Base-by-base conservation (phyloP, 441 rosid species). In the Adansonia grandidieri region DNA sequence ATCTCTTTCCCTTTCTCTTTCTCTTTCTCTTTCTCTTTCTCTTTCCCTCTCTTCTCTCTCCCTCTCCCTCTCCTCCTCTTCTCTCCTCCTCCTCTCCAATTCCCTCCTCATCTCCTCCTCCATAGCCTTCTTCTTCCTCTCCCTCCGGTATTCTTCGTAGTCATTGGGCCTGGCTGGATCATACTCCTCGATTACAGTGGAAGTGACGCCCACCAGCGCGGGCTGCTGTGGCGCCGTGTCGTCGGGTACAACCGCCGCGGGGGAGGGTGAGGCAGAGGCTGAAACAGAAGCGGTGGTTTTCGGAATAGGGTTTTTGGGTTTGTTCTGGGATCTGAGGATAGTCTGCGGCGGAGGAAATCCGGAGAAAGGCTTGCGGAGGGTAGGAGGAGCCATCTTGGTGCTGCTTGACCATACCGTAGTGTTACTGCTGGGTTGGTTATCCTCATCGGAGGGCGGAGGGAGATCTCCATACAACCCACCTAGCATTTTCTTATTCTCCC, bases 391-490 rank as follows among this genome's bases (percentile, higher is more conserved):
- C 91, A 94, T 93, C 78, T 93, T 89, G 48, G 94, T 83, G 81
- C 86, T 89, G 84, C 88, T 87, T 10, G 99, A 94, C 99, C 98
- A 96, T 22, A 90, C 96, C 65, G 90, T 81, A 45, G 98, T 58
- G 80, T 92, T 84, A 51, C 83, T 79, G 40, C 83, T 80, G 48
- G 97, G 82, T 66, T 94, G 93, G 48, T 62, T 75, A 15, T 92
- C 93, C 42, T 93, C 98, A 69, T 92, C 98, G 9, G 98, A 89
- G 9, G 99, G 98, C 17, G 99, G 99, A 73, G 99, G 98, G 9
- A 96, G 97, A 73, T 94, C 98, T 13, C 98, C 99, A 84, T 94
- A 96, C 80, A 96, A 84, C 9, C 99, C 99, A 19, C 98, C 99
- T 0, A 94, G 87, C 99, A 94, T 94, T 65, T 79, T 75, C 69